Evolutionary conservation across 768 basidiomycete species (phyloP), one percentile per base, ranked within the genome.

Genomic region (Dioszegia aurantiaca): DNA sequence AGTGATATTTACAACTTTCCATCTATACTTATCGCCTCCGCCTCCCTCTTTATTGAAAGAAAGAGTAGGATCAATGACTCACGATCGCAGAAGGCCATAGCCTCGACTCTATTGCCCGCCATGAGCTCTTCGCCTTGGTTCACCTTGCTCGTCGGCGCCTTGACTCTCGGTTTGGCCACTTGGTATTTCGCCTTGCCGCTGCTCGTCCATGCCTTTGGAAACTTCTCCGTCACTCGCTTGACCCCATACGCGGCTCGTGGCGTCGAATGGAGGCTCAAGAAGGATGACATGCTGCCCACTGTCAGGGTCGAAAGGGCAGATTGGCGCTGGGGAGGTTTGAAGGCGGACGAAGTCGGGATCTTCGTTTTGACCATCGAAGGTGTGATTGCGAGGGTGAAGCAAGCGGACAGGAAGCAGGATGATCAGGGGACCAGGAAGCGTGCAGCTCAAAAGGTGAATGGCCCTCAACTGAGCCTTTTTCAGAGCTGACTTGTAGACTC

Each of bases 241-340:
- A 26, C 51, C 11, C 51, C 36, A 12, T 91, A 92, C 69, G 44
- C 52, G 23, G 61, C 64, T 9, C 41, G 63, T 17, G 72, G 65
- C 0, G 28, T 76, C 19, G 74, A 76, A 65, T 74, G 72, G 70
- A 60, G n/a, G 24, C 12, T 4, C 26, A 39, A 31, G 52, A 53
- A 53, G 23, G 36, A 53, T 53, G 51, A 36, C 5, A 53, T 65
- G 11, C 31, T 60, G 27, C 67, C 67, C 5, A 62, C 61, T 8
- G 26, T 72, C n/a, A 43, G 60, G 49, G 42, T 71, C 8, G 69
- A 72, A 46, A 46, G 63, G 21, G 55, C 57, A 6, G 58, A 58
- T 23, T 68, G 62, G 64, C 47, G 47, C 5, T 66, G 63, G 64
- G 67, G 69, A 1, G 30, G 54, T 2, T 33, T 51, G 45, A 60